phyloP scores from a whole-genome alignment of 192 early-diverging fungal species.

The Backusella macrospora region DNA sequence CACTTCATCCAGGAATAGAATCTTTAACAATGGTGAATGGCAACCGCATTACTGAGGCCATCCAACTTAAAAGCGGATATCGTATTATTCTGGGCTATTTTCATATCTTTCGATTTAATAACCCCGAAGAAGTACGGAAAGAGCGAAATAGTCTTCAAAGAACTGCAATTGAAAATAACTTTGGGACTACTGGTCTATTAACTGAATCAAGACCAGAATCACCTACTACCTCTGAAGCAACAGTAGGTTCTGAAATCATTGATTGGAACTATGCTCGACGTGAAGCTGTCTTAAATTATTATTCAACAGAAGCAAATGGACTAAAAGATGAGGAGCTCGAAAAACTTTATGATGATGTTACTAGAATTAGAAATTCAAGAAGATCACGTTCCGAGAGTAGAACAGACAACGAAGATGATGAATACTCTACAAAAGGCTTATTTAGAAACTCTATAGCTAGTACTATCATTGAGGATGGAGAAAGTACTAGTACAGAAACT shows the following conservation, averaged over 20 bases:
- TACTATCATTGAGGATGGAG: constrained; percentile 41
- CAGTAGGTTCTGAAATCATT: constrained; percentile 51
- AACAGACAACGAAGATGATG: constrained; percentile 35
- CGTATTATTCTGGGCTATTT: constrained; percentile 78
- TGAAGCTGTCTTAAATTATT: constrained; percentile 64
- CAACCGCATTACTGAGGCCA: constrained; percentile 54
- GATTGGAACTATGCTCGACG: constrained; percentile 81
- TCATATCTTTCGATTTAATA: constrained; percentile 82
- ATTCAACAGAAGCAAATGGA: constrained; percentile 44
- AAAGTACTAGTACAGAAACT: constrained; percentile 39
- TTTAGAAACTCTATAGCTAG: constrained; percentile 29
- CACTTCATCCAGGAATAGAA: constrained; percentile 58
- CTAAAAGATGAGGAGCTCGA: constrained; percentile 61
- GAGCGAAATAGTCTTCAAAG: constrained; percentile 53
- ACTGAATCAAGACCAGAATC: constrained; percentile 38
- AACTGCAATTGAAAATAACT: constrained; percentile 19
- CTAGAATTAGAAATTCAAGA: constrained; percentile 52
- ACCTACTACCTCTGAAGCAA: constrained; percentile 34
- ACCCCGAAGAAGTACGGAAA: constrained; percentile 77
- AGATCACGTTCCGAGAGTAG: constrained; percentile 55
- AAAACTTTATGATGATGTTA: constrained; percentile 59
- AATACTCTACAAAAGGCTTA: constrained; percentile 18
- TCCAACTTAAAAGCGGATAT: constrained; percentile 66
- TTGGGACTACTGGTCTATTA: not conserved
- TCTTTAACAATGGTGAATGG: constrained; percentile 79